These are phyloP conservation scores for Moesziomyces sp. DNA, from an alignment of 1,284 basidiomycete species.

Conservation along the genomic window DNA sequence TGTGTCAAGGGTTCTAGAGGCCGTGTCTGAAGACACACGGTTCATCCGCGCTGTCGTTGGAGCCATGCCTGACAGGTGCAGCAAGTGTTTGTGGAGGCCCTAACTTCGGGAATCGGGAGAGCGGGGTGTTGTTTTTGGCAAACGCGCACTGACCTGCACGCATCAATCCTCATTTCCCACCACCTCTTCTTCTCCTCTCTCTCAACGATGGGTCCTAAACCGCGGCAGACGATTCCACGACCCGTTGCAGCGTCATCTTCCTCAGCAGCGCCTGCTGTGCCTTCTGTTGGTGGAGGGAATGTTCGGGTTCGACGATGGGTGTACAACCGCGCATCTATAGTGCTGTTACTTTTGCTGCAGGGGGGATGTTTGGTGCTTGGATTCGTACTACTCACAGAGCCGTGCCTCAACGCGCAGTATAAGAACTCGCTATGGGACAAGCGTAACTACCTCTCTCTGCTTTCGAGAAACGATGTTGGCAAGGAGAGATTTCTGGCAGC, in stretches of 20 bases:
- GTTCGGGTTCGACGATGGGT: slow-evolving; percentile 12
- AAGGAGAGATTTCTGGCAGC: slow-evolving; percentile 12
- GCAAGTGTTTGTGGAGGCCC: no score
- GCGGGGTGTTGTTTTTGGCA: background rate
- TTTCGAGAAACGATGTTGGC: slow-evolving; percentile 2
- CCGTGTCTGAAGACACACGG: no score
- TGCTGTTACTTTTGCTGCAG: slow-evolving; percentile 18
- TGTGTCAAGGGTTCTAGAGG: no score
- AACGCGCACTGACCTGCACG: background rate
- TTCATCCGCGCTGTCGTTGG: no score
- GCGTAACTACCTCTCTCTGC: slow-evolving; percentile 12
- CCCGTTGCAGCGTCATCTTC: background rate
- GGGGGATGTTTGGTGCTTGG: slow-evolving; percentile 6
- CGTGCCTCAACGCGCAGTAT: slow-evolving; percentile 26
- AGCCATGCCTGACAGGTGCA: background rate
- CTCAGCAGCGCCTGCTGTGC: background rate
- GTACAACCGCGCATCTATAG: background rate
- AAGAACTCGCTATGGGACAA: slow-evolving; percentile 6
- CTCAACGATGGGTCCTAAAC: slow-evolving; percentile 18
- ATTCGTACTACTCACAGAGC: slow-evolving; percentile 33
- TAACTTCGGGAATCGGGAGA: background rate
- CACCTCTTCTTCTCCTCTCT: background rate
- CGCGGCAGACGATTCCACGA: slow-evolving; percentile 8
- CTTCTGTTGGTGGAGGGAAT: background rate
- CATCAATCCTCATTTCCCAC: background rate